Evolutionary conservation across 345 rosid species (phyloP), one percentile per base, ranked within the genome.

Genomic region (Orychophragmus violaceus): DNA sequence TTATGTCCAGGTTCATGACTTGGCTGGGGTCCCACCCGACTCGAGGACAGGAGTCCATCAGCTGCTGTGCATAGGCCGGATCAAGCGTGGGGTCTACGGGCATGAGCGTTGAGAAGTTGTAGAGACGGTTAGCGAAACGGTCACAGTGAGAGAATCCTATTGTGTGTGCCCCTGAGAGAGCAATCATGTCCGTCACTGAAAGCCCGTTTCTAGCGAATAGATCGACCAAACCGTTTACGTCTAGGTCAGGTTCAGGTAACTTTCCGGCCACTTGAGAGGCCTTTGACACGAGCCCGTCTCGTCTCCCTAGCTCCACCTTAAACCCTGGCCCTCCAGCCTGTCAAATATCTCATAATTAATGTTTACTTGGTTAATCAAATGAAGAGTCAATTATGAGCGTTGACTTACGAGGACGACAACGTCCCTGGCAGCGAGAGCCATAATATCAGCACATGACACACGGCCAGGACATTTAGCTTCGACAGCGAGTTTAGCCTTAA

Each of bases 161-260:
- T 0, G 97, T 90, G 60, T 94, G 99, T 8, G 88, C 92, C n/a
- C 96, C 99, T 4, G 78, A 94, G 24, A 94, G 89, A 9, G 97
- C 96, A 50, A 94, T 79, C 99, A 88, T 84, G 58, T 94, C 97
- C 12, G 70, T 25, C 46, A 85, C 81, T 14, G 61, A 82, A 2
- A 94, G 91, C 61, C 59, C 68, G 77, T 88, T 57, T 5, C 59
- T 76, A 42, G 81, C 84, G 39, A 94, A 94, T 1, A 84, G 66
- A 1, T 82, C 1, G 13, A 62, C 78, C 3, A 90, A 85, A 49
- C 82, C 79, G 3, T 10, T 54, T 2, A 88, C 82, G 51, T 74
- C 54, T 49, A 84, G 79, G 2, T 71, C 59, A 0, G 96, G 96
- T n/a, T 78, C 81, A 21, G 99, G 99, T 19, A 94, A 60, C 50